Conservation (phyloP, 2,329 filamentous ascomycete species). For the Biscogniauxia marginata region DNA sequence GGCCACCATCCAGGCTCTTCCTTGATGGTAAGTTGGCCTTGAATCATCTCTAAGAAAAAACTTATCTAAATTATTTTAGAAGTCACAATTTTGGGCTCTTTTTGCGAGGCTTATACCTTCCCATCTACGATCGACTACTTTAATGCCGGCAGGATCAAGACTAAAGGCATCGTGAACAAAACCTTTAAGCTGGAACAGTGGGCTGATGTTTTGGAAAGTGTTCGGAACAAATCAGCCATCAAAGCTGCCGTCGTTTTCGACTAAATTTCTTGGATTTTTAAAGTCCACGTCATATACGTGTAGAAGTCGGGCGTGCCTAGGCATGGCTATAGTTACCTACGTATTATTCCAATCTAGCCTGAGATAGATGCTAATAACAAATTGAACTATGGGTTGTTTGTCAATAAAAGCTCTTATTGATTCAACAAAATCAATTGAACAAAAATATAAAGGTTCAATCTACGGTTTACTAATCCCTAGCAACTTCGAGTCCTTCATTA, state of each 20-base stretch:
- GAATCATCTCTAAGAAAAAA: neutral
- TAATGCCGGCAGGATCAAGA: conserved; percentile 59
- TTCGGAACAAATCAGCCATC: conserved; percentile 70
- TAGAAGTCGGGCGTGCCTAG: too few relatives aligned
- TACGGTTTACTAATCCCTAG: too few relatives aligned
- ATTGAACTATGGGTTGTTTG: too few relatives aligned
- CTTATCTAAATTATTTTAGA: conserved; percentile 38
- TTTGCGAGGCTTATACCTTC: conserved; percentile 74
- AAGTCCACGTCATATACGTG: neutral
- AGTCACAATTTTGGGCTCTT: conserved; percentile 71
- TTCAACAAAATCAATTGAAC: too few relatives aligned
- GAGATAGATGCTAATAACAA: too few relatives aligned
- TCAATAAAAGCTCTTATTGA: too few relatives aligned
- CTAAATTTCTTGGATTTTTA: conserved; percentile 32
- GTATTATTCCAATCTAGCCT: too few relatives aligned
- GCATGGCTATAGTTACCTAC: too few relatives aligned
- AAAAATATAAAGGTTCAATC: too few relatives aligned
- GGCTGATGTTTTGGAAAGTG: conserved; percentile 66
- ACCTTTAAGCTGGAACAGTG: conserved; percentile 70
- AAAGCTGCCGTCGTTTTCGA: conserved; percentile 74
- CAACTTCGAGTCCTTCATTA: too few relatives aligned
- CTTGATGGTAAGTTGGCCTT: conserved; percentile 36
- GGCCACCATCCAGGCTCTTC: conserved; percentile 72
- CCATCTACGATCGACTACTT: conserved; percentile 53
- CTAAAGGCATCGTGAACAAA: conserved; percentile 71